Percentiles rank a stretch among this genome's conserved stretches.
Conservation (phyloP, 345 rosid genomes). For the Turritis glabra region DNA sequence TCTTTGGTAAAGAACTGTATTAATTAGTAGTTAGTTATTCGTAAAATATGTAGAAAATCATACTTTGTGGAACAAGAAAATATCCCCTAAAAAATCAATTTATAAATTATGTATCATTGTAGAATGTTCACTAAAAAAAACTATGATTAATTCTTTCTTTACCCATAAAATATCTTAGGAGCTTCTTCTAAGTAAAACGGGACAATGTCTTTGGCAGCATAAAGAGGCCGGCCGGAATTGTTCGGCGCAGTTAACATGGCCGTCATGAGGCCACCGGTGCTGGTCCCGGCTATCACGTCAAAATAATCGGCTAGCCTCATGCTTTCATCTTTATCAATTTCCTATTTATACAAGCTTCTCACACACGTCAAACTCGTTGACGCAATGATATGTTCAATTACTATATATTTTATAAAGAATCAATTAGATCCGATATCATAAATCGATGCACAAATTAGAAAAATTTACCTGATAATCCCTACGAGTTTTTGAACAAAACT, state of each 20-base stretch:
- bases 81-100: no score
- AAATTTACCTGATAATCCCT: not conserved
- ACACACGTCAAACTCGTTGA: not conserved
- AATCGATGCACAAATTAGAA: not conserved
- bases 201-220: slow-evolving; percentile 49
- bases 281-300: slow-evolving; percentile 59
- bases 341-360: slow-evolving; percentile 24
- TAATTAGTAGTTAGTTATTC: no score
- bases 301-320: slow-evolving; percentile 61
- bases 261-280: slow-evolving; percentile 63
- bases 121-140: no score
- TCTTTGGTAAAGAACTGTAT: no score
- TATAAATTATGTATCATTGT: no score
- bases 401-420: not conserved
- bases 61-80: no score
- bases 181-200: slow-evolving; percentile 47
- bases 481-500: not conserved
- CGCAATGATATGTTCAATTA: not conserved
- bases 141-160: no score
- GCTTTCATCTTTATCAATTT: slow-evolving; percentile 43
- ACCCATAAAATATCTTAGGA: slow-evolving; percentile 45
- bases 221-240: slow-evolving; percentile 41
- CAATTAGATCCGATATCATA: not conserved
- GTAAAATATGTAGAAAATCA: no score
- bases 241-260: slow-evolving; percentile 59